Percentiles rank a stretch among this genome's conserved stretches.
phyloP scores from a whole-genome alignment of 345 rosid species.

The Geranium brycei region DNA sequence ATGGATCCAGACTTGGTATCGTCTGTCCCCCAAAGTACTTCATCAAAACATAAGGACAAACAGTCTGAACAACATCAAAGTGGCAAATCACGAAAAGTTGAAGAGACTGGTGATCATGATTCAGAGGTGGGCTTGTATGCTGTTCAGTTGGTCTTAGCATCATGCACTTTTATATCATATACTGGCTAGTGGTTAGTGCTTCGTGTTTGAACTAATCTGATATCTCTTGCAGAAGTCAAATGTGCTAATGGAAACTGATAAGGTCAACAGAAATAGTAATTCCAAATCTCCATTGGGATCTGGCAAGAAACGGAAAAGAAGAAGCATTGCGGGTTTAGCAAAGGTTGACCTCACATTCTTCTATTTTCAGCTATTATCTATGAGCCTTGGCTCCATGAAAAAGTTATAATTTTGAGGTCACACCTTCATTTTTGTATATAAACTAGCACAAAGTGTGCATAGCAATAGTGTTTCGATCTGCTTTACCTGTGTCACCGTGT shows the following conservation, averaged over 20 bases:
- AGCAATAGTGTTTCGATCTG: not conserved
- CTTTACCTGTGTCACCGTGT: not conserved
- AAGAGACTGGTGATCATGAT: conserved; percentile 36
- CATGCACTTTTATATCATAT: not conserved
- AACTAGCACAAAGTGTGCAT: no score
- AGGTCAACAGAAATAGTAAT: conserved; percentile 14
- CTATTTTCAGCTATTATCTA: no score
- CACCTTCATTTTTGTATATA: no score
- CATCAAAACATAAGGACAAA: conserved; percentile 30
- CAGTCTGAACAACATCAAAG: conserved; percentile 26
- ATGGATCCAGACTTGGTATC: conserved; percentile 29
- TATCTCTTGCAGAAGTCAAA: conserved; percentile 22
- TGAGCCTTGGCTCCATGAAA: no score
- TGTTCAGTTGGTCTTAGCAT: conserved; percentile 6
- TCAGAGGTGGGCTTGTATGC: conserved; percentile 32
- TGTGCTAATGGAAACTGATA: conserved; percentile 29
- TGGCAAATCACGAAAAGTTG: conserved; percentile 31
- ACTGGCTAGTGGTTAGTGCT: conserved; percentile 4
- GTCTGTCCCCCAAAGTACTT: conserved; percentile 18
- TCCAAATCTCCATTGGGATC: conserved; percentile 46
- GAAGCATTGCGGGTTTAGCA: conserved; percentile 49
- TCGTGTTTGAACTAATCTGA: conserved; percentile 5
- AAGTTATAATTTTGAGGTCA: no score
- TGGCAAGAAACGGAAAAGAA: conserved; percentile 62
- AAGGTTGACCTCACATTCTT: conserved; percentile 36